Conservation (phyloP, 2,329 filamentous ascomycete genomes). For the Plectosphaerella sp. region DNA sequence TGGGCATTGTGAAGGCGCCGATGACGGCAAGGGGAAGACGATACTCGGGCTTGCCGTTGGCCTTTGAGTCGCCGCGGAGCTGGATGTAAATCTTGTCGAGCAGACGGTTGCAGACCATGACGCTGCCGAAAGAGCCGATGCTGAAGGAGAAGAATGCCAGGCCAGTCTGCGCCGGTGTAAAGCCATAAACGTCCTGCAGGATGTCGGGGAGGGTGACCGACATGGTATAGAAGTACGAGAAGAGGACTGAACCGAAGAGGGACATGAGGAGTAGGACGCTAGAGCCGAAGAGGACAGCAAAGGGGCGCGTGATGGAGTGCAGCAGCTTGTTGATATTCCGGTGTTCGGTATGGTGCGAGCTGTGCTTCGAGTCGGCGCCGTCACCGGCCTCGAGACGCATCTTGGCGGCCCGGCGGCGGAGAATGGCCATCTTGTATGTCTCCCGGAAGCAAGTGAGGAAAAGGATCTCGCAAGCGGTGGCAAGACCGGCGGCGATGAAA, state of each 20-base stretch:
- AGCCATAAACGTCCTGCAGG: constrained; percentile 39
- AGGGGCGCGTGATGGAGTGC: constrained; percentile 40
- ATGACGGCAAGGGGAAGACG: constrained; percentile 48
- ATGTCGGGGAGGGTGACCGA: constrained; percentile 49
- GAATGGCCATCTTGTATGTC: constrained; percentile 56
- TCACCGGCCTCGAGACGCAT: constrained; percentile 22
- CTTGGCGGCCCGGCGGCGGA: constrained; percentile 35
- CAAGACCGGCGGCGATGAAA: constrained; percentile 43
- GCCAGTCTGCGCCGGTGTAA: constrained; percentile 48
- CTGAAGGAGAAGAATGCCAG: constrained; percentile 52
- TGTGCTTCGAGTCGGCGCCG: constrained; percentile 16
- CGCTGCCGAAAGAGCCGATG: constrained; percentile 42
- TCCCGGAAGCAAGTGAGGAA: constrained; percentile 51
- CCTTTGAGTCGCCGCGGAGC: constrained; percentile 28
- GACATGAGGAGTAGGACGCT: constrained; percentile 46
- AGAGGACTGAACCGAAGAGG: constrained; percentile 41
- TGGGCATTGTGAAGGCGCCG: constrained; percentile 39
- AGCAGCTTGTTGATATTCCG: constrained; percentile 20
- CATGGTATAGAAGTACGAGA: constrained; percentile 49
- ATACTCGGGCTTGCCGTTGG: constrained; percentile 44
- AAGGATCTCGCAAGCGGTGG: constrained; percentile 41
- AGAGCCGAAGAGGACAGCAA: constrained; percentile 42
- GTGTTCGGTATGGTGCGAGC: constrained; percentile 14
- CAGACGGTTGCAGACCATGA: constrained; percentile 42
- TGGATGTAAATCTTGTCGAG: constrained; percentile 51